Evolutionary conservation across 371 early-diverging fungal species (phyloP).

Genomic region (Mucor velutinosus): DNA sequence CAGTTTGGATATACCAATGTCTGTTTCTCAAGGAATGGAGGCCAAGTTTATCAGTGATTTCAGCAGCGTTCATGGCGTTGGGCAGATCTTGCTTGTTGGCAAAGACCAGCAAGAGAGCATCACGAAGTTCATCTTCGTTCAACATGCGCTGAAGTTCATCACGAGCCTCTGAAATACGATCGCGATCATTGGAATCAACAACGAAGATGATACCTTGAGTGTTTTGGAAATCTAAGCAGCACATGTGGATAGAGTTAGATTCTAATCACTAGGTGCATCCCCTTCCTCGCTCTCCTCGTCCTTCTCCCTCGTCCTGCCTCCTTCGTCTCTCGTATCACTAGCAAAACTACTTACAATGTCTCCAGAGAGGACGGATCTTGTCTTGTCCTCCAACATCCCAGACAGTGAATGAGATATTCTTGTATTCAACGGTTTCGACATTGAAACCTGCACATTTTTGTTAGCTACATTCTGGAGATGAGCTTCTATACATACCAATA

Average conservation of each 20-base stretch:
- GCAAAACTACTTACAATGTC: slow-evolving; percentile 45
- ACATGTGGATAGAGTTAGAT: slow-evolving; percentile 34
- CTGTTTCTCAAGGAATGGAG: slow-evolving; percentile 85
- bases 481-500: slow-evolving; percentile 44
- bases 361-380: slow-evolving; percentile 57
- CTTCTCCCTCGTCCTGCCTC: no score
- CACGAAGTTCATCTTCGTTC: slow-evolving; percentile 92
- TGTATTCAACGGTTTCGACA: slow-evolving; percentile 94
- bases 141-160: slow-evolving; percentile 91
- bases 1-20: slow-evolving; percentile 90
- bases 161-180: slow-evolving; percentile 84
- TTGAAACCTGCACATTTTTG: slow-evolving; percentile 69
- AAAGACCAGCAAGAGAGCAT: slow-evolving; percentile 89
- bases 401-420: slow-evolving; percentile 96
- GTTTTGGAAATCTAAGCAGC: slow-evolving; percentile 77
- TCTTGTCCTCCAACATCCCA: slow-evolving; percentile 94
- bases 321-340: not conserved
- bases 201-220: slow-evolving; percentile 98
- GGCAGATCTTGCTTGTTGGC: slow-evolving; percentile 98
- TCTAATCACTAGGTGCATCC: no score
- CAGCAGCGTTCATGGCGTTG: slow-evolving; percentile 92
- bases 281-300: no score
- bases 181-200: slow-evolving; percentile 93
- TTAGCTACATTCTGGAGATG: not conserved
- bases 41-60: slow-evolving; percentile 91